Conservation (phyloP, 208 protist genomes). For the Blastocrithidia nonstop region DNA sequence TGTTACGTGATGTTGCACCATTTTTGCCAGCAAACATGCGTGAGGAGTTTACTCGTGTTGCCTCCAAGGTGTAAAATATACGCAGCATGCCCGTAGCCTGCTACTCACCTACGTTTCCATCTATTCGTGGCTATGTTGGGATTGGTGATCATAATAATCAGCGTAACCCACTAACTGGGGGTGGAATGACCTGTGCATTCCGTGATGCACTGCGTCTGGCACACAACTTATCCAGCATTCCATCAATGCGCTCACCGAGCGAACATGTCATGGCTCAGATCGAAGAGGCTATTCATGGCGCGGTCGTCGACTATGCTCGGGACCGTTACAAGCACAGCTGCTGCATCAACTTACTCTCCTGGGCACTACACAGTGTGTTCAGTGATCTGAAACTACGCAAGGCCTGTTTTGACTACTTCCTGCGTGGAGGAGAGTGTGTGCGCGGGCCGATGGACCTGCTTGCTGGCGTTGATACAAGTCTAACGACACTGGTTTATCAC, state of each 20-base stretch:
- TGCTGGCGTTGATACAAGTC: constrained; percentile 49
- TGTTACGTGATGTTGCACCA: constrained; percentile 64
- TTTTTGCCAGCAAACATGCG: constrained; percentile 65
- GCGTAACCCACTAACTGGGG: constrained; percentile 88
- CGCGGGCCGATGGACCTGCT: constrained; percentile 76
- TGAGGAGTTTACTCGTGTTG: constrained; percentile 44
- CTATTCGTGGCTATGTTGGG: constrained; percentile 72
- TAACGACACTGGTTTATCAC: constrained; percentile 56
- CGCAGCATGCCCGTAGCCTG: constrained; percentile 70
- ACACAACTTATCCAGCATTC: constrained; percentile 39
- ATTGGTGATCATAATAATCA: constrained; percentile 91
- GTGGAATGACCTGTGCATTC: constrained; percentile 86
- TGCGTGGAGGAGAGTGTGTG: constrained; percentile 69
- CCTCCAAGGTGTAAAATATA: constrained; percentile 33
- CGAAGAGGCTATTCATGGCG: constrained; percentile 36
- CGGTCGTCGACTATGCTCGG: constrained; percentile 41
- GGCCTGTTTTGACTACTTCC: constrained; percentile 87
- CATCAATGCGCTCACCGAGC: constrained; percentile 17
- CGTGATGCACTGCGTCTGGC: constrained; percentile 63
- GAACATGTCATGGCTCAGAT: constrained; percentile 26
- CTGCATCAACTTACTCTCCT: constrained; percentile 86
- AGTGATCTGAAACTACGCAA: constrained; percentile 37
- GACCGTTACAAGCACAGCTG: constrained; percentile 47
- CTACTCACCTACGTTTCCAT: constrained; percentile 54
- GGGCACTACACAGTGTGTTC: constrained; percentile 85